Base-by-base conservation (phyloP, 805 yeast genomes). In the Wickerhamomyces bisporus region DNA sequence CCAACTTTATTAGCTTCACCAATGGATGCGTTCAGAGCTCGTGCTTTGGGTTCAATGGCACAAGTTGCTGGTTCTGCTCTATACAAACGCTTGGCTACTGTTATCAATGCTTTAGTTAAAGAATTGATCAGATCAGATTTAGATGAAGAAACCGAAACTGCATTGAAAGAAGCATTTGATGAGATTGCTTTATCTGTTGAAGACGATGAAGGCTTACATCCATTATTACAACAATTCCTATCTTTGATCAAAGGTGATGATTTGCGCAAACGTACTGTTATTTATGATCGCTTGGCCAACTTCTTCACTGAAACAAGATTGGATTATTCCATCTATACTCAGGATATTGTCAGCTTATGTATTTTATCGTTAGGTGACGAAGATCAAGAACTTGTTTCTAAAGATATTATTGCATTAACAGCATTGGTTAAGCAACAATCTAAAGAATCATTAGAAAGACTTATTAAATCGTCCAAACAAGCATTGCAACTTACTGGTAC, bases 21-120 rank as follows among this genome's bases (percentile, higher is more conserved):
- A 13, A 79, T 89, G 39, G 86, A 86, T 49, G 69, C 77, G 0
- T 81, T 81, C 65, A 86, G 88, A 64, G 95, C 96, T n/a, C 71
- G 75, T 38, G 95, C 96, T 4, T 67, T 89, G 41, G 86, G 93
- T 18, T 78, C 94, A 0, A 71, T 89, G 58, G 94, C 95, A 1
- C 79, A 85, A 36, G 96, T 86, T 34, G 96, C 96, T 18, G 97
- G 96, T 19, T 61, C 77, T 26, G 86, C 95, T 0, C 65, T 88
- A 47, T 79, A 80, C 68, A 77, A 71, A 50, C 77, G 91, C 47
- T 69, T 91, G 42, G 71, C 87, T 0, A 63, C 77, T 5, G 85
- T 93, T 43, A 77, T 91, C 41, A 82, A 81, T 51, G 70, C 89
- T 0, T 66, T 93, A 36, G 79, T 89, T 17, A 75, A 75, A 40